Percentiles rank a stretch among this genome's conserved stretches.
Conservation (phyloP, 1,139 yeast genomes). For the Eremothecium sinecaudum region DNA sequence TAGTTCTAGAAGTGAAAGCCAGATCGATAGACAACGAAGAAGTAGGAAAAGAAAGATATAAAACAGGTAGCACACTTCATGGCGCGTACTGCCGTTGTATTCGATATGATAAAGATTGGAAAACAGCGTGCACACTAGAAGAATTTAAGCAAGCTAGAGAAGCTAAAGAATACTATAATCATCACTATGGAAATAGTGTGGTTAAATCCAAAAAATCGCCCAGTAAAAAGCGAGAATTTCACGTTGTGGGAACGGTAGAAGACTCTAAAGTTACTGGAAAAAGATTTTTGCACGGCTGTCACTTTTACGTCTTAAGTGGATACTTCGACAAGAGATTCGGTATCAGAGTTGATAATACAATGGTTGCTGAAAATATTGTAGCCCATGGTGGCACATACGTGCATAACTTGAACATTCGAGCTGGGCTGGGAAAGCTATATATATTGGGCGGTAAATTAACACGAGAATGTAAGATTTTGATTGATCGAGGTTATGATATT, state of each 20-base stretch:
- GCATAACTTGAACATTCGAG: slow-evolving; percentile 21
- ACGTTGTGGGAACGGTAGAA: slow-evolving; percentile 8
- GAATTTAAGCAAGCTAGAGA: slow-evolving; percentile 41
- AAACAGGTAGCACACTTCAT: slow-evolving; percentile 61
- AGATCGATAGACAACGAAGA: slow-evolving; percentile 52
- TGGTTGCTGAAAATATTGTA: slow-evolving; percentile 36
- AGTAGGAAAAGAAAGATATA: slow-evolving; percentile 39
- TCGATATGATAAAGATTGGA: slow-evolving; percentile 58
- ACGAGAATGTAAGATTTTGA: slow-evolving; percentile 37
- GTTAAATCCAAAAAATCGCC: slow-evolving; percentile 16
- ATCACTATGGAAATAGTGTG: slow-evolving; percentile 14
- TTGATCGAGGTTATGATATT: slow-evolving; percentile 46
- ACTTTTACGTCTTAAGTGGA: slow-evolving; percentile 40
- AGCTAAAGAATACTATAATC: slow-evolving; percentile 8
- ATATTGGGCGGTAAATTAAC: slow-evolving; percentile 44
- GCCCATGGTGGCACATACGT: slow-evolving; percentile 44
- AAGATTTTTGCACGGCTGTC: slow-evolving; percentile 30
- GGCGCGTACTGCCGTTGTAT: slow-evolving; percentile 65
- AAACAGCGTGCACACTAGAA: slow-evolving; percentile 46
- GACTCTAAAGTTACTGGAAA: slow-evolving; percentile 6
- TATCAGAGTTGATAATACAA: slow-evolving; percentile 30
- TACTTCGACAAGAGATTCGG: slow-evolving; percentile 28
- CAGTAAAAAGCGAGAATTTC: slow-evolving; percentile 11
- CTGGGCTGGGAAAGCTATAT: slow-evolving; percentile 16
- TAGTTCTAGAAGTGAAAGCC: slow-evolving; percentile 81